A percentile compares a stretch with the other conserved stretches of the same genome.
Conservation (phyloP, 2,329 filamentous ascomycete species). For the Fusarium paranaense region DNA sequence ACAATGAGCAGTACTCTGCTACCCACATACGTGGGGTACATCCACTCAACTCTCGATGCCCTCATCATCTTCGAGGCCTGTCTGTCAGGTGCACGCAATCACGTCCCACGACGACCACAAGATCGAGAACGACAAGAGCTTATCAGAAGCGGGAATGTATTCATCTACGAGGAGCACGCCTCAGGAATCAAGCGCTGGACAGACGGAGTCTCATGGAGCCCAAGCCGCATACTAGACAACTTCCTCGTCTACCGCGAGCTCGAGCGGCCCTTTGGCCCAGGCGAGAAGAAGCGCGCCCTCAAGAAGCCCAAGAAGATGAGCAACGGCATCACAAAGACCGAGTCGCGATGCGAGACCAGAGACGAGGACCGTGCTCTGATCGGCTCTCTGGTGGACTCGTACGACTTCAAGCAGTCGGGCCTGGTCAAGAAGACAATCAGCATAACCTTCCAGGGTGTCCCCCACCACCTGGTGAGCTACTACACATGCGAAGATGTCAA, state of each 20-base stretch:
- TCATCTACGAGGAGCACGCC: conserved; percentile 91
- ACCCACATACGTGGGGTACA: conserved; percentile 75
- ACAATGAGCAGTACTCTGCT: conserved; percentile 34
- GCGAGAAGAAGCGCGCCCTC: conserved; percentile 86
- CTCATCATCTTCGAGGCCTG: conserved; percentile 85
- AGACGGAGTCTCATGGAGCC: conserved; percentile 91
- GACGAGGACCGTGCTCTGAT: conserved; percentile 65
- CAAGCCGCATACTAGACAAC: conserved; percentile 85
- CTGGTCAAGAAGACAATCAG: conserved; percentile 95
- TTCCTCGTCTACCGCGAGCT: conserved; percentile 89
- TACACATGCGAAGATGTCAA: conserved; percentile 86
- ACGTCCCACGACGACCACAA: conserved; percentile 86
- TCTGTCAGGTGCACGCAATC: conserved; percentile 75
- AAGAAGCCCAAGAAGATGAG: conserved; percentile 68
- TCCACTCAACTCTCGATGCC: conserved; percentile 79
- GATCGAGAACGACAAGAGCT: conserved; percentile 83
- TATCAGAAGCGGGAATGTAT: conserved; percentile 86
- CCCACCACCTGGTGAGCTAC: conserved; percentile 90
- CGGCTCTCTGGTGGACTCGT: conserved; percentile 89
- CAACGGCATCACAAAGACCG: conserved; percentile 53
- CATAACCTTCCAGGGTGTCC: conserved; percentile 77
- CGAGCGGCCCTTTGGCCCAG: conserved; percentile 80
- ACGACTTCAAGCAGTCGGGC: conserved; percentile 84
- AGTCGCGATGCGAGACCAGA: conserved; percentile 24
- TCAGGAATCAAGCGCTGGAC: conserved; percentile 97